phyloP scores from a whole-genome alignment of 768 basidiomycete species.

The Sutorius australiensis region DNA sequence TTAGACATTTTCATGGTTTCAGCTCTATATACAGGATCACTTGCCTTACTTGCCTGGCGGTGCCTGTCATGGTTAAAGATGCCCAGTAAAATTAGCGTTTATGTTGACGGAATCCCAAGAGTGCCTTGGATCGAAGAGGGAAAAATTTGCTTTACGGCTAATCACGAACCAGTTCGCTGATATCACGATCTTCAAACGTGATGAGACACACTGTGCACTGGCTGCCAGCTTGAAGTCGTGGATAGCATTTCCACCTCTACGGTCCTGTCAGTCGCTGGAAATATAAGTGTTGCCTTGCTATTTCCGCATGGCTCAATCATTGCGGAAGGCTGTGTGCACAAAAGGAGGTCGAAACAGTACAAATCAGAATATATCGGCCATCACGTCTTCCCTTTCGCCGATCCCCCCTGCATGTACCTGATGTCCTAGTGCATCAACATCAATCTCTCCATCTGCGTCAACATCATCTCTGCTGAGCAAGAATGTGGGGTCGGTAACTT shows the following conservation, averaged over 20 bases:
- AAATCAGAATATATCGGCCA: slow-evolving; percentile 34
- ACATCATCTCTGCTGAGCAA: slow-evolving; percentile 45
- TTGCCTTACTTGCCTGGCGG: background rate
- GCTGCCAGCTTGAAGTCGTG: background rate
- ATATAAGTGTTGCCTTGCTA: background rate
- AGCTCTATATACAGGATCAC: background rate
- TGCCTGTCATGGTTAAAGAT: background rate
- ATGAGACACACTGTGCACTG: no score
- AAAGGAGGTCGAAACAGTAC: background rate
- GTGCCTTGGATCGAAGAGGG: background rate
- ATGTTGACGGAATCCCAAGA: background rate
- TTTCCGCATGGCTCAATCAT: background rate
- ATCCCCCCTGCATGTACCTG: slow-evolving; percentile 44
- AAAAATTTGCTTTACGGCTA: background rate
- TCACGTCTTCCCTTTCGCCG: slow-evolving; percentile 38
- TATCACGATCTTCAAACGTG: background rate
- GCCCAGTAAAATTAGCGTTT: background rate
- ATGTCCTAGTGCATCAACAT: slow-evolving; percentile 57
- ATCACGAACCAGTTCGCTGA: background rate
- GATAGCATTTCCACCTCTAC: background rate
- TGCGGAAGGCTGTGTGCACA: background rate
- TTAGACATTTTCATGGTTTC: background rate
- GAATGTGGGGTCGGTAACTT: slow-evolving; percentile 67
- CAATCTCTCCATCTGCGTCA: slow-evolving; percentile 60
- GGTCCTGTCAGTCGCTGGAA: background rate